Evolutionary conservation across 164 flowering plant species (phyloP).

Genomic region (Vitis cinerea): DNA sequence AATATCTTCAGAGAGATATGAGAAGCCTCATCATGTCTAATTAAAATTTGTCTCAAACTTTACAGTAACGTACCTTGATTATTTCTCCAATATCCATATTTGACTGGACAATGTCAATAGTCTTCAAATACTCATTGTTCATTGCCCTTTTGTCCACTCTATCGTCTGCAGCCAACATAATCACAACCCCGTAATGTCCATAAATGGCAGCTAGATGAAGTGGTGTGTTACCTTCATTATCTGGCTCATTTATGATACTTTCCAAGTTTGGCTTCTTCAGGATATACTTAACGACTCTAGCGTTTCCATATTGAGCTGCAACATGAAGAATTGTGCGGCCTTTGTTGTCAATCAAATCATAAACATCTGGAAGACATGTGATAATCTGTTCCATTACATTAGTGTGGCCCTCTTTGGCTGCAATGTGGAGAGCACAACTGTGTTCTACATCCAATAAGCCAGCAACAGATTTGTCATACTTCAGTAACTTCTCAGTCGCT

Average conservation of each 20-base stretch:
- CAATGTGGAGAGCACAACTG: too few species aligned
- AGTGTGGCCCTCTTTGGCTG: too few species aligned
- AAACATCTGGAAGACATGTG: too few species aligned
- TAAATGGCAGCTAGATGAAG: slow-evolving; percentile 1
- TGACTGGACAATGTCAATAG: neutral
- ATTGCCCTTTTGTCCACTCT: slow-evolving; percentile 1
- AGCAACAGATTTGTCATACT: too few species aligned
- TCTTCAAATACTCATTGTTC: neutral
- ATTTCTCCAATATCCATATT: neutral
- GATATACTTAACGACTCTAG: neutral
- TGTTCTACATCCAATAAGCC: too few species aligned
- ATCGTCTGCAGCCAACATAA: neutral
- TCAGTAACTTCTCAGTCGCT: too few species aligned
- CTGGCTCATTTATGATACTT: neutral
- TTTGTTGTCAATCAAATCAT: too few species aligned
- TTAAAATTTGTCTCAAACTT: neutral
- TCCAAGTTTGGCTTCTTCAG: neutral
- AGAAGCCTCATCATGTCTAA: neutral
- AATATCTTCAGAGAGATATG: neutral
- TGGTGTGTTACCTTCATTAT: slow-evolving; percentile 3
- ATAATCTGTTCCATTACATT: too few species aligned
- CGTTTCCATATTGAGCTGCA: neutral
- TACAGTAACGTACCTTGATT: neutral
- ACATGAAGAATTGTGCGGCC: neutral
- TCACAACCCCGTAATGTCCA: neutral